Evolutionary conservation across 2,329 filamentous ascomycete species (phyloP).

Genomic region (Colletotrichum tanaceti): DNA sequence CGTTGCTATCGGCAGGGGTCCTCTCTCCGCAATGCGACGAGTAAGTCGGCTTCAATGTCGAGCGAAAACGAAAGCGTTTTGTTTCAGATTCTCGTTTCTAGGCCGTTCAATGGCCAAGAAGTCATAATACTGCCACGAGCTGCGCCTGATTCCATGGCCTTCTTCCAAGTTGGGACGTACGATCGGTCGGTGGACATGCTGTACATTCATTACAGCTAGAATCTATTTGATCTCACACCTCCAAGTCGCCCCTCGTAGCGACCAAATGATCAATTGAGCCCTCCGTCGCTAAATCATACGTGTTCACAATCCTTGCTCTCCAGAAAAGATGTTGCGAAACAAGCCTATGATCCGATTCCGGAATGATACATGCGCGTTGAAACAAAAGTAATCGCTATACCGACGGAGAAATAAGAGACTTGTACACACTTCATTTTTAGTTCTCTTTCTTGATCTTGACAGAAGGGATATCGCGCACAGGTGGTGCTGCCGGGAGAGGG

Average conservation of each 20-base stretch:
- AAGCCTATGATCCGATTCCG: too few species aligned
- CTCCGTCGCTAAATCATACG: too few species aligned
- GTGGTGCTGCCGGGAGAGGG: neutral
- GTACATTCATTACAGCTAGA: neutral
- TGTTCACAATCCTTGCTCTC: too few species aligned
- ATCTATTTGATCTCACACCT: too few species aligned
- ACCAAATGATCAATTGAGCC: too few species aligned
- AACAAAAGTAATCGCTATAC: too few species aligned
- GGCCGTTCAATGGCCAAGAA: neutral
- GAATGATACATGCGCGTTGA: neutral
- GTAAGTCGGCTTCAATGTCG: neutral
- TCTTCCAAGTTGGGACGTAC: neutral
- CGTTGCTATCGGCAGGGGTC: neutral
- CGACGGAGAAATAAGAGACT: neutral
- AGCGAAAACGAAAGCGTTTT: conserved; percentile 6
- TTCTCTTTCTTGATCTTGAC: conserved; percentile 6
- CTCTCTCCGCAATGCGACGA: conserved; percentile 7
- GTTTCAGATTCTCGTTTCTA: neutral
- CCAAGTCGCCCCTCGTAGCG: neutral
- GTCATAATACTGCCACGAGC: too few species aligned
- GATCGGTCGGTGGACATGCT: neutral
- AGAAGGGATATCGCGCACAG: neutral
- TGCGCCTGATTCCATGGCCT: neutral
- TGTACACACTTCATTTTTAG: neutral
- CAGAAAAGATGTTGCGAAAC: neutral